phyloP scores from a whole-genome alignment of 768 basidiomycete species.

The Suillus cothurnatus region DNA sequence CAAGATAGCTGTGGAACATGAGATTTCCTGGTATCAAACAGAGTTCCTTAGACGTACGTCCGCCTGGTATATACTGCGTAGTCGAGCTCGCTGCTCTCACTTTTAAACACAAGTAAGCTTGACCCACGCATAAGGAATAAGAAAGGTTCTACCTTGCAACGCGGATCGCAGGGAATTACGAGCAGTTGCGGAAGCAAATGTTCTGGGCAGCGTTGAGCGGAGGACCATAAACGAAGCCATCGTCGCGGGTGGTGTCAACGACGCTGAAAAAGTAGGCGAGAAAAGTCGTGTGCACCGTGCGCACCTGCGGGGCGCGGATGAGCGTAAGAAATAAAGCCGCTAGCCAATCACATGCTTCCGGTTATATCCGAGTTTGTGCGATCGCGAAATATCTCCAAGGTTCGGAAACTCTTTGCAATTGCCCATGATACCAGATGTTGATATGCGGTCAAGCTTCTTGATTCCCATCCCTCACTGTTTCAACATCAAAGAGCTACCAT shows the following conservation, averaged over 20 bases:
- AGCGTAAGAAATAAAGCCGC: not conserved
- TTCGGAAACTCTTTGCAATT: not conserved
- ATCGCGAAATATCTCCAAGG: too few species aligned
- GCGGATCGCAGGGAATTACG: conserved; percentile 44
- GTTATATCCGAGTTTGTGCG: not conserved
- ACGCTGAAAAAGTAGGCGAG: not conserved
- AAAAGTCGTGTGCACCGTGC: conserved; percentile 1
- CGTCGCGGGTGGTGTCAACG: conserved; percentile 17
- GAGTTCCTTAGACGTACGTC: not conserved
- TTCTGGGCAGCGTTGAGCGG: conserved; percentile 49
- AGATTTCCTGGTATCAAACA: not conserved
- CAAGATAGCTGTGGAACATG: conserved; percentile 62
- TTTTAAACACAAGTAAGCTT: conserved; percentile 22
- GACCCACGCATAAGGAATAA: not conserved
- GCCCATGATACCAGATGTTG: not conserved
- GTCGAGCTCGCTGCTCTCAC: conserved; percentile 43
- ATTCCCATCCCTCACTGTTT: conserved; percentile 40
- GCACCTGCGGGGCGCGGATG: not conserved
- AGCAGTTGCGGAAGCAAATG: conserved; percentile 38
- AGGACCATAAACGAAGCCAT: conserved; percentile 56
- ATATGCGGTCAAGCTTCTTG: not conserved
- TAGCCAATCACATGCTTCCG: conserved; percentile 4
- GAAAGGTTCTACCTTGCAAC: conserved; percentile 39
- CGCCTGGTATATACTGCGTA: conserved; percentile 59
- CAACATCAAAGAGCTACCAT: conserved; percentile 47